Evolutionary conservation across 768 basidiomycete species (phyloP).

Genomic region (Gautieria morchelliformis): DNA sequence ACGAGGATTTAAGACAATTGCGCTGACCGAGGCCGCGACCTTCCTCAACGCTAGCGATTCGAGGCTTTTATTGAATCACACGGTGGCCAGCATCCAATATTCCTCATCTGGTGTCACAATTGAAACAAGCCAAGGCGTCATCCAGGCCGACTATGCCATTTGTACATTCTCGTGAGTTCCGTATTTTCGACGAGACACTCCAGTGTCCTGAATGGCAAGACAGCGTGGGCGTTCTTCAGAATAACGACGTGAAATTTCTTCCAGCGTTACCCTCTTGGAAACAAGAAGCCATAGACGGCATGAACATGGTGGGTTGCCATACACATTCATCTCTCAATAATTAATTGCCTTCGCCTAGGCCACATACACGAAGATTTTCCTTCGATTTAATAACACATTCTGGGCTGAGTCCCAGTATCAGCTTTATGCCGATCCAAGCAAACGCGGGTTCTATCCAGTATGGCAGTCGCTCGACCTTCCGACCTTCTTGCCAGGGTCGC

Average conservation of each 20-base stretch:
- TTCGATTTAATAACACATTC: slow-evolving; percentile 7
- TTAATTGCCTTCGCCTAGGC: neutral
- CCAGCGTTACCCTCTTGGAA: slow-evolving; percentile 7
- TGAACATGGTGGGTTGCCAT: slow-evolving; percentile 5
- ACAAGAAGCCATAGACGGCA: slow-evolving; percentile 10
- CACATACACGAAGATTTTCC: slow-evolving; percentile 9
- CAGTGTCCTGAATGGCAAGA: neutral
- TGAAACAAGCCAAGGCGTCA: neutral
- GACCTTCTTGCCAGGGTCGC: slow-evolving; percentile 51
- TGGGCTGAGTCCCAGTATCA: slow-evolving; percentile 7
- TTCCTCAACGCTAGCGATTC: slow-evolving; percentile 4
- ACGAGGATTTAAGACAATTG: slow-evolving; percentile 10
- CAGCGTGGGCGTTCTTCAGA: slow-evolving; percentile 9
- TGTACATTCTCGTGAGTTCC: slow-evolving; percentile 6
- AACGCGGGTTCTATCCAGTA: slow-evolving; percentile 54
- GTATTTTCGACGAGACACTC: neutral
- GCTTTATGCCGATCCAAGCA: slow-evolving; percentile 7
- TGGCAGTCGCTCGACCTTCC: slow-evolving; percentile 58
- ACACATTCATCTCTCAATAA: neutral
- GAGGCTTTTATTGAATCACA: slow-evolving; percentile 2
- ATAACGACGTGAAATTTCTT: slow-evolving; percentile 4
- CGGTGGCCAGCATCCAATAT: slow-evolving; percentile 1
- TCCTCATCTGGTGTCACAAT: slow-evolving; percentile 6
- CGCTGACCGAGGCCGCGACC: slow-evolving; percentile 1
- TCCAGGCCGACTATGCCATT: slow-evolving; percentile 7